Evolutionary conservation across 2,329 filamentous ascomycete species (phyloP).

Genomic region (Huntiella moniliformis): DNA sequence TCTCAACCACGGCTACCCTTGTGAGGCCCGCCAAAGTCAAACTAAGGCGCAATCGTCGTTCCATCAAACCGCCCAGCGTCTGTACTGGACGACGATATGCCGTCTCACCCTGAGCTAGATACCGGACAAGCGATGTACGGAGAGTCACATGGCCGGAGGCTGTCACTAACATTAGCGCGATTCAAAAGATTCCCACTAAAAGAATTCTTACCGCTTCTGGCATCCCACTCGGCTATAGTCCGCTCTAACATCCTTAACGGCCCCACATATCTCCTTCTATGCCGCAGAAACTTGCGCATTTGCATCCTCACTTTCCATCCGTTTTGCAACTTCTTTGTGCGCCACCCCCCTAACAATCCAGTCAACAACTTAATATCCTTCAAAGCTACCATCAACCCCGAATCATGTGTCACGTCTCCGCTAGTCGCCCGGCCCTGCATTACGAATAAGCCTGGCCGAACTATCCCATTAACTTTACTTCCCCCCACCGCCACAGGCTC

Average conservation of each 20-base stretch:
- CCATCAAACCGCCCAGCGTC: constrained; percentile 6
- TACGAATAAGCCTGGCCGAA: constrained; percentile 12
- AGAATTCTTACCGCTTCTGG: neutral
- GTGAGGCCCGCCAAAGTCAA: constrained; percentile 2
- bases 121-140: constrained; percentile 3
- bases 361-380: constrained; percentile 15
- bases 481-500: constrained; percentile 12
- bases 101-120: neutral
- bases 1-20: neutral
- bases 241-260: constrained; percentile 6
- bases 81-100: constrained; percentile 5
- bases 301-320: constrained; percentile 5
- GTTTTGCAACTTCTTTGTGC: constrained; percentile 2
- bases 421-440: constrained; percentile 15
- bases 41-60: constrained; percentile 1
- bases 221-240: constrained; percentile 1
- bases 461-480: constrained; percentile 22
- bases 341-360: neutral
- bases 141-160: constrained; percentile 3
- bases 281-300: constrained; percentile 5
- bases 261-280: constrained; percentile 4
- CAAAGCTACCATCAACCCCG: constrained; percentile 14
- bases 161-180: neutral
- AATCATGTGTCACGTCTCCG: constrained; percentile 7
- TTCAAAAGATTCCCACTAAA: too few species aligned